phyloP scores from a whole-genome alignment of 192 early-diverging fungal species.

The Coemansia sp. region DNA sequence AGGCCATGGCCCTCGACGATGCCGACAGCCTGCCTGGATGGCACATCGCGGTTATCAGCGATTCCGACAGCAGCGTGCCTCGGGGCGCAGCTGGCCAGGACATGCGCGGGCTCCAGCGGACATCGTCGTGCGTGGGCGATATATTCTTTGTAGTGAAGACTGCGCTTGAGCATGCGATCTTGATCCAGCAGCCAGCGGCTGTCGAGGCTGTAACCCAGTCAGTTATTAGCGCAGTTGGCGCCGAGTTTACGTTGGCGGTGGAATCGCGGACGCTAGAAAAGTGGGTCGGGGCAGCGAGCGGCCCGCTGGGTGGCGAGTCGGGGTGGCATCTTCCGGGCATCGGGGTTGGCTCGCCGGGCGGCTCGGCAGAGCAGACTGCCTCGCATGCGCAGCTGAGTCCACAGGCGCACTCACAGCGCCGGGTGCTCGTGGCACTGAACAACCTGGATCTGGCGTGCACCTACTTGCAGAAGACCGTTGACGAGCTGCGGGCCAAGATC shows the following conservation, averaged over 20 bases:
- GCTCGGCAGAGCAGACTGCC: neutral
- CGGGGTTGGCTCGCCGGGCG: neutral
- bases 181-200: conserved; percentile 68
- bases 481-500: conserved; percentile 63
- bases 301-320: neutral
- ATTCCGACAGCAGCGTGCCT: no score
- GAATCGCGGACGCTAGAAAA: conserved; percentile 27
- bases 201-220: conserved; percentile 69
- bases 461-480: conserved; percentile 73
- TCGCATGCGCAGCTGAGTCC: conserved; percentile 1
- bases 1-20: conserved; percentile 49
- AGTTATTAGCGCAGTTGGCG: conserved; percentile 52
- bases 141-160: conserved; percentile 89
- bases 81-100: neutral
- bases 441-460: conserved; percentile 82
- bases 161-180: conserved; percentile 65
- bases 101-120: conserved; percentile 11
- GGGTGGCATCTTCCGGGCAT: conserved; percentile 28
- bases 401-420: conserved; percentile 24
- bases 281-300: conserved; percentile 1
- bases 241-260: conserved; percentile 22
- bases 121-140: conserved; percentile 78
- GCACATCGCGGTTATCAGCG: conserved; percentile 11
- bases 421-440: conserved; percentile 69
- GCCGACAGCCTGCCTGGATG: conserved; percentile 30